phyloP scores from a whole-genome alignment of 2,329 filamentous ascomycete genomes.

The Sarocladium oryzae region DNA sequence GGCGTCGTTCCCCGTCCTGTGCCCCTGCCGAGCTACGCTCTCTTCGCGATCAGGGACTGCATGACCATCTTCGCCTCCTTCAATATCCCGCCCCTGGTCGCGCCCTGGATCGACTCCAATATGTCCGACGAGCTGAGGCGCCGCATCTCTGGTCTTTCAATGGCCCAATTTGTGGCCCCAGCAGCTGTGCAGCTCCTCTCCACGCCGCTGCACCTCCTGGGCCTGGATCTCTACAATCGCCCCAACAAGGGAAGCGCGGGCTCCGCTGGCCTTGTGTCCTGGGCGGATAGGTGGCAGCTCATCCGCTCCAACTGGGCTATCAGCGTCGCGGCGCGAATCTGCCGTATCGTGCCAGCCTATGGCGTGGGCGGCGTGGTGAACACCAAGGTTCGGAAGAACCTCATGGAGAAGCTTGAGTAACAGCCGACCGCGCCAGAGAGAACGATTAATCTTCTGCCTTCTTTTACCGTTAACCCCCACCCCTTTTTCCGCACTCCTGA shows the following conservation, averaged over 20 bases:
- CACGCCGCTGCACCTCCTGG: slow-evolving; percentile 79
- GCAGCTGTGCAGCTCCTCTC: slow-evolving; percentile 72
- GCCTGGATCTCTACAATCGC: slow-evolving; percentile 81
- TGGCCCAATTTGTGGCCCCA: slow-evolving; percentile 76
- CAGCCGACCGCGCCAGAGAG: too few species aligned
- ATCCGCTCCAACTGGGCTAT: slow-evolving; percentile 71
- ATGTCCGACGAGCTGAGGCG: slow-evolving; percentile 42
- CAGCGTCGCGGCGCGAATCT: slow-evolving; percentile 69
- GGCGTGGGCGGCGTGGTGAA: slow-evolving; percentile 86
- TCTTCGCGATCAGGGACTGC: slow-evolving; percentile 79
- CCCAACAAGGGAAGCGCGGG: slow-evolving; percentile 25
- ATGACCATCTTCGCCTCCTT: slow-evolving; percentile 89
- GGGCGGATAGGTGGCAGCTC: slow-evolving; percentile 55
- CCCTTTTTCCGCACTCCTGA: background rate
- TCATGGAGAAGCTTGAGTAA: slow-evolving; percentile 57
- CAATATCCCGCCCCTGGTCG: slow-evolving; percentile 77
- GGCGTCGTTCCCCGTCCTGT: slow-evolving; percentile 48
- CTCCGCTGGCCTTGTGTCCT: slow-evolving; percentile 23
- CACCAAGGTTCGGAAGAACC: slow-evolving; percentile 55
- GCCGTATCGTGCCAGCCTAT: slow-evolving; percentile 82
- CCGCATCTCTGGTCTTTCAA: slow-evolving; percentile 44
- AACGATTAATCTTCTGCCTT: too few species aligned
- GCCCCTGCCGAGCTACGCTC: slow-evolving; percentile 62
- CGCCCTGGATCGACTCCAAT: slow-evolving; percentile 56
- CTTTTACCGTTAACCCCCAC: background rate